Conservation (phyloP, 306 rosid species). For the Senna siamea region DNA sequence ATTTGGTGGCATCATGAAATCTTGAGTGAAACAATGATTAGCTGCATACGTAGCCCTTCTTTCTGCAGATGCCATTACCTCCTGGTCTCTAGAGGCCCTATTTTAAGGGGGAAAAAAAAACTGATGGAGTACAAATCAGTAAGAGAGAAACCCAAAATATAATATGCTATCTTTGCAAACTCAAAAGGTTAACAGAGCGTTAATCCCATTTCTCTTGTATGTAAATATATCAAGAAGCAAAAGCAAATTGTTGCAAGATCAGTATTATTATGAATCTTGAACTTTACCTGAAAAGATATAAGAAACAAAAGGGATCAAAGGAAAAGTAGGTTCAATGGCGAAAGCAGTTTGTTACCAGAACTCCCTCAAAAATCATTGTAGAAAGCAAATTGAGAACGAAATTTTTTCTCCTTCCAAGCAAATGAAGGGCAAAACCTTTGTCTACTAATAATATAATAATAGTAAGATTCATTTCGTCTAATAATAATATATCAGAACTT, state of each 20-base stretch:
- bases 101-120: not conserved
- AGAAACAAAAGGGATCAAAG: slow-evolving; percentile 12
- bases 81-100: slow-evolving; percentile 12
- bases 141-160: slow-evolving; percentile 25
- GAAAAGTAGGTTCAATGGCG: slow-evolving; percentile 17
- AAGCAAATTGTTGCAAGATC: not conserved
- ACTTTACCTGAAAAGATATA: slow-evolving; percentile 1
- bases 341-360: slow-evolving; percentile 3
- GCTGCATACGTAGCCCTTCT: slow-evolving; percentile 32
- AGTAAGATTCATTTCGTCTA: not conserved
- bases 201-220: slow-evolving; percentile 19
- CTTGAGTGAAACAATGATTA: slow-evolving; percentile 32
- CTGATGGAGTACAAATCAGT: slow-evolving; percentile 24
- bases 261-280: slow-evolving; percentile 16
- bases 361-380: not conserved
- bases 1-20: slow-evolving; percentile 35
- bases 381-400: not conserved
- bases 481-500: not conserved
- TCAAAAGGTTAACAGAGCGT: slow-evolving; percentile 17
- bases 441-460: no score
- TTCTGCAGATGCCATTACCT: slow-evolving; percentile 24
- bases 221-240: not conserved
- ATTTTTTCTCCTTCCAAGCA: no score
- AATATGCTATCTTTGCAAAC: slow-evolving; percentile 16
- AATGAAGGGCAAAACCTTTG: no score